A percentile compares a stretch with the other conserved stretches of the same genome.
These are phyloP conservation scores for Trichoderma hamatum DNA, from an alignment of 2,329 filamentous ascomycete genomes.

Conservation along the genomic window DNA sequence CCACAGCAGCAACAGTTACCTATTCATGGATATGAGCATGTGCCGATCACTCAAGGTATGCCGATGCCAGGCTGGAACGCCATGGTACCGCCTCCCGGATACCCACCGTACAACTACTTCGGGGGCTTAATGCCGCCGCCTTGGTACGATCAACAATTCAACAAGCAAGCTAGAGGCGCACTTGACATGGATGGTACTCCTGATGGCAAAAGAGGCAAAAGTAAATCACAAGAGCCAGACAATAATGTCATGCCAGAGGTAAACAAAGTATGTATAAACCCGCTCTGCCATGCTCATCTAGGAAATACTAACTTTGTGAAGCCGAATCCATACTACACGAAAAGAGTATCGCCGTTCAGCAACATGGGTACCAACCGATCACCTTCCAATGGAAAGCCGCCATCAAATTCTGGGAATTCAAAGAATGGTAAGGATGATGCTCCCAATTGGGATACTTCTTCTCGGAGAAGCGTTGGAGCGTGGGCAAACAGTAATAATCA, in stretches of 20 bases:
- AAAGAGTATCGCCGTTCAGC: constrained; percentile 30
- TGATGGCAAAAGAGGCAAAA: neutral
- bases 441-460: neutral
- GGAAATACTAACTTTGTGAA: neutral
- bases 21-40: constrained; percentile 32
- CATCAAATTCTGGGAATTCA: constrained; percentile 17
- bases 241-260: constrained; percentile 27
- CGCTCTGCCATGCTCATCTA: no score
- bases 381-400: constrained; percentile 14
- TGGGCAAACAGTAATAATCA: constrained; percentile 23
- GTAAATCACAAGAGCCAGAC: constrained; percentile 19
- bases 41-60: constrained; percentile 40
- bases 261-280: neutral
- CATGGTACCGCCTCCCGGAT: constrained; percentile 32
- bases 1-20: neutral
- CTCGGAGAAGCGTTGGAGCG: constrained; percentile 10
- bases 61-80: constrained; percentile 32
- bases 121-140: constrained; percentile 3
- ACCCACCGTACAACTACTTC: constrained; percentile 18
- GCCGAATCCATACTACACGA: constrained; percentile 24
- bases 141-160: constrained; percentile 8
- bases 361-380: constrained; percentile 28
- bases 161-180: constrained; percentile 22
- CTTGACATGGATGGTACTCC: constrained; percentile 8
- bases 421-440: constrained; percentile 20